Evolutionary conservation across 176 grass and related monocot species (phyloP).

Genomic region (Alloteropsis semialata): DNA sequence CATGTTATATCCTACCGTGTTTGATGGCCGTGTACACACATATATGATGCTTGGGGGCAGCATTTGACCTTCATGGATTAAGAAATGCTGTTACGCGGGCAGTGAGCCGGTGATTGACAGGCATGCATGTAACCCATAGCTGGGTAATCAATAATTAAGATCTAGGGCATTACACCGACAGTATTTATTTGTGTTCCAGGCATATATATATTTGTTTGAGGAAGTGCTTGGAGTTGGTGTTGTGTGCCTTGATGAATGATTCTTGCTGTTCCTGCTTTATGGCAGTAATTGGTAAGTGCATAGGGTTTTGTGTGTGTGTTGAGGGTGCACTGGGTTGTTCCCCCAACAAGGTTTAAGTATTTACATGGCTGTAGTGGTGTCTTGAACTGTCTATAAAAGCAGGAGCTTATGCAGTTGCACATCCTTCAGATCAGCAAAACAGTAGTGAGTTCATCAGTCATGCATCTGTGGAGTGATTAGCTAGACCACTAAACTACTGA

Average conservation of each 20-base stretch:
- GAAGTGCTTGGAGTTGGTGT: background rate
- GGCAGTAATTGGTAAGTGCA: background rate
- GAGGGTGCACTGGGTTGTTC: background rate
- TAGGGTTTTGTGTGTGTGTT: slow-evolving; percentile 10
- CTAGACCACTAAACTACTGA: background rate
- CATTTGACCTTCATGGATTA: slow-evolving; percentile 27
- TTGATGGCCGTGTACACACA: background rate
- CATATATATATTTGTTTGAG: slow-evolving; percentile 2
- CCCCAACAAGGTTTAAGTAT: background rate
- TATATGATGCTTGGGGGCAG: background rate
- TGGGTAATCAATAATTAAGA: slow-evolving; percentile 13
- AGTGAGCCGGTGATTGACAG: background rate
- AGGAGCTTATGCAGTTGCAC: background rate
- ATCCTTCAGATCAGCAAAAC: background rate
- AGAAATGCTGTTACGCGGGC: slow-evolving; percentile 4
- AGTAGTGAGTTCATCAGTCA: background rate
- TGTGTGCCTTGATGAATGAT: slow-evolving; percentile 32
- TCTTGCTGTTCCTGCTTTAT: slow-evolving; percentile 19
- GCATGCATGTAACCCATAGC: background rate
- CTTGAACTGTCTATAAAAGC: slow-evolving; percentile 21
- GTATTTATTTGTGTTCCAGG: background rate
- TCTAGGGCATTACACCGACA: slow-evolving; percentile 26
- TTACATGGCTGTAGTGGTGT: background rate
- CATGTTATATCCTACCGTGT: background rate
- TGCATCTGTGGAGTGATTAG: background rate